Evolutionary conservation across 768 basidiomycete species (phyloP).

Genomic region (Hygrocybe coccinea): DNA sequence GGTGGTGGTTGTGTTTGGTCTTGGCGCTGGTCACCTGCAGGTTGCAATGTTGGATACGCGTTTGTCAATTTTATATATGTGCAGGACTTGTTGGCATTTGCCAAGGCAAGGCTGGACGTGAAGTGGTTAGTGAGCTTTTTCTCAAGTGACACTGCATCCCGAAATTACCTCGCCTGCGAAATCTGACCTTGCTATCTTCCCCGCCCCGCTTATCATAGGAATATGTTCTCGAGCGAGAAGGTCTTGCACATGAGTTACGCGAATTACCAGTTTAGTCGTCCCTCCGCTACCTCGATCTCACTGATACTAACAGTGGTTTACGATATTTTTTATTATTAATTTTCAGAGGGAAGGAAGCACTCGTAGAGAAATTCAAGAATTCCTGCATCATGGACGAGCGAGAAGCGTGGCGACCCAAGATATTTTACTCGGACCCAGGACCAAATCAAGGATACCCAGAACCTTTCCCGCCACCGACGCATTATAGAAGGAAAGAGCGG

Average conservation of each 20-base stretch:
- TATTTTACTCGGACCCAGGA: conserved; percentile 72
- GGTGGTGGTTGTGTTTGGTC: background rate
- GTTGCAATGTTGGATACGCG: conserved; percentile 76
- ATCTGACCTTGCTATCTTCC: background rate
- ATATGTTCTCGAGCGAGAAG: conserved; percentile 89
- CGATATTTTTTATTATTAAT: no score
- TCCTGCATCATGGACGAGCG: conserved; percentile 86
- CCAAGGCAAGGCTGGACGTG: conserved; percentile 65
- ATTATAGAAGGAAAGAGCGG: conserved; percentile 76
- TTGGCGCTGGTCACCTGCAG: conserved; percentile 30
- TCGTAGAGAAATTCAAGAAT: conserved; percentile 90
- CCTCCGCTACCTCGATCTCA: background rate
- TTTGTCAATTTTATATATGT: conserved; percentile 88
- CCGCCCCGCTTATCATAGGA: conserved; percentile 44
- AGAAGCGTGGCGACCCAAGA: conserved; percentile 78
- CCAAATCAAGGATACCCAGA: conserved; percentile 69
- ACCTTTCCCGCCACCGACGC: conserved; percentile 79
- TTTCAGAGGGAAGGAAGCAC: conserved; percentile 77
- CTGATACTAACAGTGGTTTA: background rate
- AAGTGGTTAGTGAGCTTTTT: conserved; percentile 58
- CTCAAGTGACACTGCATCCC: background rate
- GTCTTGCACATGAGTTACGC: conserved; percentile 89
- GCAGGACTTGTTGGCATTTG: conserved; percentile 70
- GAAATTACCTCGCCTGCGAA: no score
- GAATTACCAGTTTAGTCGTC: conserved; percentile 60